Percentiles rank a stretch among this genome's conserved stretches.
phyloP scores from a whole-genome alignment of 352 stramenopile species.

The Peronospora destructor region DNA sequence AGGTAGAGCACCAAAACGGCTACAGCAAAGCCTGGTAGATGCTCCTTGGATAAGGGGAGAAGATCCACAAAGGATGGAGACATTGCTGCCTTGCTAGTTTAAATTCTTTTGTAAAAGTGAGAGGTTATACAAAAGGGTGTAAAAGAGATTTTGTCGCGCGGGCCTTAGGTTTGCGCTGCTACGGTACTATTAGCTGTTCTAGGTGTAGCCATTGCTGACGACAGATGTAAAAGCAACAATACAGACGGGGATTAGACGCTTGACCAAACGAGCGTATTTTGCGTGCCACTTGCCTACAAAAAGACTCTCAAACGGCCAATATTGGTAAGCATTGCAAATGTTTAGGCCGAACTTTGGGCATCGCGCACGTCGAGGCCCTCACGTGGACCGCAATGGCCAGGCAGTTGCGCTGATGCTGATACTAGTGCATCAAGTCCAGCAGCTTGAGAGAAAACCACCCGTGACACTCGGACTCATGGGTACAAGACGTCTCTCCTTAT shows the following conservation, averaged over 20 bases:
- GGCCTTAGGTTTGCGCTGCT: no score
- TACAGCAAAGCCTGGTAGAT: conserved; percentile 29
- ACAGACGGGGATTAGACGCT: no score
- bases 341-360: conserved; percentile 29
- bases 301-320: no score
- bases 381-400: conserved; percentile 25
- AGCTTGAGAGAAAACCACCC: conserved; percentile 54
- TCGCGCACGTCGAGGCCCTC: conserved; percentile 32
- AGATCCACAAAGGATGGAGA: conserved; percentile 16
- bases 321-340: conserved; percentile 8
- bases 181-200: no score
- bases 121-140: no score
- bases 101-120: no score
- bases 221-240: no score
- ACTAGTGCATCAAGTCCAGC: conserved; percentile 38
- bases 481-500: conserved; percentile 3
- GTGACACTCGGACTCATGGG: conserved; percentile 48
- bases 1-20: conserved; percentile 45
- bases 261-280: no score
- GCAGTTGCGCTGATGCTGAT: conserved; percentile 34
- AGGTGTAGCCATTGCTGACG: no score
- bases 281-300: no score
- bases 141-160: no score
- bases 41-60: conserved; percentile 26
- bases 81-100: conserved; percentile 8